Evolutionary conservation across 2,329 filamentous ascomycete species (phyloP).

Genomic region (Colletotrichum navitas): DNA sequence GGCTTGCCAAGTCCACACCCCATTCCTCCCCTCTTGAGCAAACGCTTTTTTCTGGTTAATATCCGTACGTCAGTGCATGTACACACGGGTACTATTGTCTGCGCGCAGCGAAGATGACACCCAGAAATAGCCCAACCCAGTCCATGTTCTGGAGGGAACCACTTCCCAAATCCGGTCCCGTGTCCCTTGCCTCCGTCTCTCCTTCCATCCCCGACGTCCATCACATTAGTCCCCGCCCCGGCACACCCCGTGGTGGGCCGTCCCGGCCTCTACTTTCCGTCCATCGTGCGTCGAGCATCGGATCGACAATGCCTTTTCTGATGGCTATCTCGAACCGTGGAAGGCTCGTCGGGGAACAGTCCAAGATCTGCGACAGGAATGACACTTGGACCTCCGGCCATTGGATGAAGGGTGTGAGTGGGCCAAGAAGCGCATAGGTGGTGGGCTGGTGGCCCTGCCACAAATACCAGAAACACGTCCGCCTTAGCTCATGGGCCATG

Average conservation of each 20-base stretch:
- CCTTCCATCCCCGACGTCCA: not conserved
- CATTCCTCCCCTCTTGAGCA: slow-evolving; percentile 9
- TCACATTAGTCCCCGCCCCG: not conserved
- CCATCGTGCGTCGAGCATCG: not conserved
- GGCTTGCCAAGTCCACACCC: too few species aligned
- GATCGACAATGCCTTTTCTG: not conserved
- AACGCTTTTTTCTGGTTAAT: not conserved
- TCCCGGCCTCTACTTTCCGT: not conserved
- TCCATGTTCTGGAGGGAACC: not conserved
- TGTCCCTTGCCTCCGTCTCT: not conserved
- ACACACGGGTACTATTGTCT: slow-evolving; percentile 22
- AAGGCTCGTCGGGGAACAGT: not conserved
- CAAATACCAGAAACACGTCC: not conserved
- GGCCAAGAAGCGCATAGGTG: too few species aligned
- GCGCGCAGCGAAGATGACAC: slow-evolving; percentile 1
- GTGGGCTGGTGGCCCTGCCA: too few species aligned
- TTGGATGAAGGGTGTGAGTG: not conserved
- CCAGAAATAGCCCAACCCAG: slow-evolving; percentile 15
- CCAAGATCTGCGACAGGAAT: not conserved
- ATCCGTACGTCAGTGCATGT: slow-evolving; percentile 19
- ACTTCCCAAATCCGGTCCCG: not conserved
- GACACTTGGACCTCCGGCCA: slow-evolving; percentile 2
- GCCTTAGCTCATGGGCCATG: not conserved
- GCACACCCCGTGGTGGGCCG: not conserved
- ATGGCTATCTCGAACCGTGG: not conserved